Conservation (phyloP, 2,329 filamentous ascomycete species). For the Camptophora hylomeconis region DNA sequence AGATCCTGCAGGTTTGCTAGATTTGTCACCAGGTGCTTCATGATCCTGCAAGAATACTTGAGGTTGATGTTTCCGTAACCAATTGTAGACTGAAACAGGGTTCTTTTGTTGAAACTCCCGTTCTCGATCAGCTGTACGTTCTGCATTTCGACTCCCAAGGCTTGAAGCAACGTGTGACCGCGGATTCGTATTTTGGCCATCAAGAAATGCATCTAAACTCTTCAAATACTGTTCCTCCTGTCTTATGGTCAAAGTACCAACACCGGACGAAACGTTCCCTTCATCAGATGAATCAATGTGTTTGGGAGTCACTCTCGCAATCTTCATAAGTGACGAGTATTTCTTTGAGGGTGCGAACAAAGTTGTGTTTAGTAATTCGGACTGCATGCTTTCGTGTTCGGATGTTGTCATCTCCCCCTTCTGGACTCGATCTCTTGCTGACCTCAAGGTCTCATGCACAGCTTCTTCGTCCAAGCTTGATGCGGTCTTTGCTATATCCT, state of each 20-base stretch:
- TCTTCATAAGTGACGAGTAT: constrained; percentile 21
- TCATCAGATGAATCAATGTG: constrained; percentile 11
- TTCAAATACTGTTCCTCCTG: constrained; percentile 31
- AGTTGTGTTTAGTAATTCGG: neutral
- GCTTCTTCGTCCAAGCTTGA: constrained; percentile 23
- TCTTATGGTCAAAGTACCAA: constrained; percentile 32
- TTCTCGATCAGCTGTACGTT: constrained; percentile 40
- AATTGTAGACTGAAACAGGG: constrained; percentile 87
- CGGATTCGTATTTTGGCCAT: constrained; percentile 7
- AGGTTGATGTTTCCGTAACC: constrained; percentile 75
- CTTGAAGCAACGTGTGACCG: constrained; percentile 26
- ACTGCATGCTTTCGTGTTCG: constrained; percentile 2
- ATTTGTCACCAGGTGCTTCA: constrained; percentile 35
- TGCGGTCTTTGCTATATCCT: constrained; percentile 31
- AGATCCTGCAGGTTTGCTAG: constrained; percentile 25
- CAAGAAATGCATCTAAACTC: constrained; percentile 26
- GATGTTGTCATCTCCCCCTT: constrained; percentile 9
- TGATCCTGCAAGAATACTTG: constrained; percentile 74
- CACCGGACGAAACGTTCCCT: constrained; percentile 21
- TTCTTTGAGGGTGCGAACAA: constrained; percentile 11
- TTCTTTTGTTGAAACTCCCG: constrained; percentile 53
- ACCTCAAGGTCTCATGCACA: constrained; percentile 8
- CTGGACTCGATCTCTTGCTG: constrained; percentile 6
- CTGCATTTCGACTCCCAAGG: constrained; percentile 28
- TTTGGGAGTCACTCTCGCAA: constrained; percentile 20